Evolutionary conservation across 176 grass and related monocot species (phyloP), one percentile per base, ranked within the genome.

Genomic region (Hyparrhenia diplandra): DNA sequence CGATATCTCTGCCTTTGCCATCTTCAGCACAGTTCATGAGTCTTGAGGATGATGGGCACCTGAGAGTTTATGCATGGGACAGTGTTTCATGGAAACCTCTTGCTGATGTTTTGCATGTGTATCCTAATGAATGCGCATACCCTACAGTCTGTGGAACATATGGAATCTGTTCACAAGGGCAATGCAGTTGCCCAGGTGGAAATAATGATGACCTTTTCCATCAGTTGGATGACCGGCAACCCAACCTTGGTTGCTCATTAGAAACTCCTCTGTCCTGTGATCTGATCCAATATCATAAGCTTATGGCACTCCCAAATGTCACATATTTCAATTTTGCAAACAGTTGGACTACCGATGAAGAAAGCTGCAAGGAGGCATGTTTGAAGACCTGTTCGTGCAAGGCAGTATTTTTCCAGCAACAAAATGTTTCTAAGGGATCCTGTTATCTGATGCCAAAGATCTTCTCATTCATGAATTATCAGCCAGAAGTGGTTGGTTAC

Each of bases 341-440:
- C 27, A 80, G 73, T 78, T 80, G 83, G 77, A 61, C 71, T 39
- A 95, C 86, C 1, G 39, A 89, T 43, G 88, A 93, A 86, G 82
- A 88, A 74, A 89, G 84, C 36, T 99, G 96, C 88, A 90, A 78
- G 82, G 68, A 84, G 41, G 77, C 86, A 66, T 99, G 96, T 42
- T 60, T 95, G 77, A 95, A 84, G 65, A 78, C 88, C 10, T 99
- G 92, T 64, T 91, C 88, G 57, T 99, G 96, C 76, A 89, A 88
- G 74, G 92, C 85, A 20, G 88, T 36, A 1, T 71, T 95, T 80
- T 95, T 95, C 37, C 39, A 54, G 24, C 69, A 88, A 52, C 52
- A 81, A 9, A 90, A 86, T 90, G 60, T 64, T 57, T 88, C 71
- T 5, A 70, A 86, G 10, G 96, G 92, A 42, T 80, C 59, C 17